A percentile compares a stretch with the other conserved stretches of the same genome.
These are phyloP conservation scores for Ceratorhiza oryzae-sativae DNA, from an alignment of 1,284 basidiomycete genomes.

Conservation along the genomic window DNA sequence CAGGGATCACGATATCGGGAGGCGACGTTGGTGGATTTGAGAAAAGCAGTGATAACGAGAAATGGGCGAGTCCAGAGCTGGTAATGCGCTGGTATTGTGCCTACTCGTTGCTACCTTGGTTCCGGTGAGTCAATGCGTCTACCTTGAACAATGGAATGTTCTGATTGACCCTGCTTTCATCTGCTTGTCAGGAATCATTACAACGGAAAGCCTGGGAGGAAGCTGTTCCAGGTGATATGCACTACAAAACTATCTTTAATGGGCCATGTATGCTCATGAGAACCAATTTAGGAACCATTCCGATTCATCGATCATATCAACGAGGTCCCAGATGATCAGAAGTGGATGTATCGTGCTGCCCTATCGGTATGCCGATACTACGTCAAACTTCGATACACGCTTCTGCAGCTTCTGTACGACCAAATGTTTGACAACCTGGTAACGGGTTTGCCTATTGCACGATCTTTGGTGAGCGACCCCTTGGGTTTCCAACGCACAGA, in stretches of 20 bases:
- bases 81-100: conserved; percentile 41
- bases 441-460: conserved; percentile 37
- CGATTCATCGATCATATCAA: conserved; percentile 14
- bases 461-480: conserved; percentile 33
- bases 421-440: conserved; percentile 40
- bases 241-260: not conserved
- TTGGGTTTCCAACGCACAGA: not conserved
- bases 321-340: conserved; percentile 27
- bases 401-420: conserved; percentile 38
- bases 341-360: conserved; percentile 28
- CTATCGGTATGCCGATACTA: conserved; percentile 36
- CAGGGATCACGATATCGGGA: conserved; percentile 36
- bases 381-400: conserved; percentile 33
- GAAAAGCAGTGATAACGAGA: not conserved
- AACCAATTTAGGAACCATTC: conserved; percentile 23
- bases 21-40: conserved; percentile 39
- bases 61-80: conserved; percentile 36
- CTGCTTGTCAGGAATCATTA: conserved; percentile 29
- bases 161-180: not conserved
- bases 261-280: not conserved
- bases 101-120: conserved; percentile 35
- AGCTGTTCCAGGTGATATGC: conserved; percentile 29
- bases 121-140: conserved; percentile 2
- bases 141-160: not conserved
- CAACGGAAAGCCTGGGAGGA: conserved; percentile 32